Evolutionary conservation across 257 asterid species (phyloP), one percentile per base, ranked within the genome.

Genomic region (Oldenlandia corymbosa): DNA sequence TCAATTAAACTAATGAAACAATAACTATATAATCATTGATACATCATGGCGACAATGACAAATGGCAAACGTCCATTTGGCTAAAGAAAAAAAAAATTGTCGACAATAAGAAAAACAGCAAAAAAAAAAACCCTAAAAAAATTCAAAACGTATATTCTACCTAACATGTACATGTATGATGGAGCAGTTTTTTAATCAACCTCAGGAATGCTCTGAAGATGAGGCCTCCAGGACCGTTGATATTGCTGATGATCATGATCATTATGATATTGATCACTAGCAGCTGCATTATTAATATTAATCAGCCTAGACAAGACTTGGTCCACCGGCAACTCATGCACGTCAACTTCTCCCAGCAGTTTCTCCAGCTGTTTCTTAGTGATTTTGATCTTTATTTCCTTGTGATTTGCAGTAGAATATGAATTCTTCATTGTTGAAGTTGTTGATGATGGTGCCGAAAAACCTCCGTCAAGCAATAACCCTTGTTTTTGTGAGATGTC

Each of bases 131-230:
- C n/a, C n/a, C n/a, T n/a, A 34, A 34, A 34, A 34, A 34, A 34
- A 34, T 9, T 3, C 39, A 9, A 34, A 34, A 34, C 39, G 6
- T n/a, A n/a, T n/a, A n/a, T 43, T 43, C n/a, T 43, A 43, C 12
- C 18, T 43, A 43, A 43, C 12, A 3, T 43, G 16, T 14, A 45
- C 8, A 18, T 16, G 23, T 45, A 17, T 4, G 50, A 43, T 24
- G 2, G 46, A 46, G 5, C 49, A 28, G 1, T 1, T 2, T 4
- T 9, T 51, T 50, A 77, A 41, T 71, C 62, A 36, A 74, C 61
- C 77, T 84, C 91, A 8, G 85, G 81, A 65, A 84, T 84, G 75
- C 76, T 79, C 48, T 75, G 76, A 11, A 84, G 77, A 58, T 76
- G 66, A 13, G 91, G 85, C 68, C 74, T 66, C 88, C 88, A 84